These are phyloP conservation scores for Aspergillus campestris DNA, from an alignment of 495 filamentous ascomycete genomes.

Conservation along the genomic window DNA sequence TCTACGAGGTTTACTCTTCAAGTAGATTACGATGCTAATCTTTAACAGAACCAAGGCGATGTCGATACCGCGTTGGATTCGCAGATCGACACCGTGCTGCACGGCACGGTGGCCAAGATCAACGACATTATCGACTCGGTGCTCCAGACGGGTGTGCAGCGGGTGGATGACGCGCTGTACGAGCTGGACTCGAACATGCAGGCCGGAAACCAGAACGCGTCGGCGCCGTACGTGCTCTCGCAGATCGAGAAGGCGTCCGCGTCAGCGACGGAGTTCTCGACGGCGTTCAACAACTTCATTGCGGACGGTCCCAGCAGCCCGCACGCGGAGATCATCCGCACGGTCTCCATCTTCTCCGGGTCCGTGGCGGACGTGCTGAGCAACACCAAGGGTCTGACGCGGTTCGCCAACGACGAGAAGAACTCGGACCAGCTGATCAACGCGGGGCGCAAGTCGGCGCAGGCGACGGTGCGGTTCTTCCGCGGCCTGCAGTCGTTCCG, in stretches of 20 bases:
- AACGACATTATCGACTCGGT: slow-evolving; percentile 98
- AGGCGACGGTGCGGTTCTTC: slow-evolving; percentile 91
- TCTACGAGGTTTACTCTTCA: neutral
- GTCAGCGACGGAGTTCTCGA: slow-evolving; percentile 91
- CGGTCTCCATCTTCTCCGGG: slow-evolving; percentile 78
- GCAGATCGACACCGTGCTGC: slow-evolving; percentile 80
- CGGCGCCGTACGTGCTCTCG: slow-evolving; percentile 88
- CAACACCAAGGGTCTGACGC: slow-evolving; percentile 91
- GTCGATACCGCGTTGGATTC: slow-evolving; percentile 78
- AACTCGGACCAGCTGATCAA: slow-evolving; percentile 77
- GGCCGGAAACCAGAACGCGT: slow-evolving; percentile 95
- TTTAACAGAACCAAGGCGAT: slow-evolving; percentile 52
- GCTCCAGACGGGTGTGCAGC: slow-evolving; percentile 83
- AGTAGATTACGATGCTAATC: neutral
- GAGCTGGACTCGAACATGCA: slow-evolving; percentile 97
- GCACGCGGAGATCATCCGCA: slow-evolving; percentile 87
- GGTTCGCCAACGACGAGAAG: slow-evolving; percentile 92
- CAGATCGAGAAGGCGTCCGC: slow-evolving; percentile 96
- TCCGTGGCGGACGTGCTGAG: slow-evolving; percentile 88
- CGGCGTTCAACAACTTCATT: slow-evolving; percentile 95
- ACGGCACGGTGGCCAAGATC: slow-evolving; percentile 81
- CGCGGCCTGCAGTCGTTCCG: slow-evolving; percentile 89
- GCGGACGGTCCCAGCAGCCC: slow-evolving; percentile 91
- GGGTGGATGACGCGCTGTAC: slow-evolving; percentile 94
- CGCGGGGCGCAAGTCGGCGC: slow-evolving; percentile 75